Evolutionary conservation across 768 basidiomycete species (phyloP).

Genomic region (Podaxis rugospora): DNA sequence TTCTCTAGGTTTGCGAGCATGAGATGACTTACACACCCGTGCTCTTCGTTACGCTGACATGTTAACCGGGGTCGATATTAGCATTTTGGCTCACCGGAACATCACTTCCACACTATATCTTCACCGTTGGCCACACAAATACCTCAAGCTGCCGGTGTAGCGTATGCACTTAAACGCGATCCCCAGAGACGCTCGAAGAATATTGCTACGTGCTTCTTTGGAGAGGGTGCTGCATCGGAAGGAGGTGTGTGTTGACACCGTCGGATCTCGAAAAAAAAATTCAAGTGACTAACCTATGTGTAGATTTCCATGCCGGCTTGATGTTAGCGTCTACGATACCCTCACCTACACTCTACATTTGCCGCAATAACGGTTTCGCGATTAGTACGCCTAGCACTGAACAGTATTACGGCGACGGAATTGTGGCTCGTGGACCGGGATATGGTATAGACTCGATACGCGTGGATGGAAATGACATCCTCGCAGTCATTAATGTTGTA

Average conservation of each 20-base stretch:
- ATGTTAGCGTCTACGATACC: slow-evolving; percentile 75
- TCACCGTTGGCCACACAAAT: slow-evolving; percentile 93
- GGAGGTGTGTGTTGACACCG: slow-evolving; percentile 43
- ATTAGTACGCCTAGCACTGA: slow-evolving; percentile 90
- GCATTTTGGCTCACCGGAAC: slow-evolving; percentile 81
- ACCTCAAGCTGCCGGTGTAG: slow-evolving; percentile 92
- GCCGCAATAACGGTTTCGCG: slow-evolving; percentile 87
- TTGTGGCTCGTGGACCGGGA: slow-evolving; percentile 85
- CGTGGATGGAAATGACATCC: slow-evolving; percentile 90
- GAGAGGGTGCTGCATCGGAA: slow-evolving; percentile 92
- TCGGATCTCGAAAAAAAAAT: not conserved
- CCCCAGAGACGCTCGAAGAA: slow-evolving; percentile 62
- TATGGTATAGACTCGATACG: slow-evolving; percentile 91
- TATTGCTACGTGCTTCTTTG: slow-evolving; percentile 87
- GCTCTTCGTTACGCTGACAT: not conserved
- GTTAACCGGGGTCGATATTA: slow-evolving; percentile 23
- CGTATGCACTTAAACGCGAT: slow-evolving; percentile 80
- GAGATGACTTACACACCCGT: not conserved
- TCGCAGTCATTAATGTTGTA: slow-evolving; percentile 76
- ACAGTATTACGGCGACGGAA: slow-evolving; percentile 91
- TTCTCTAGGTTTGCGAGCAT: not conserved
- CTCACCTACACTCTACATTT: slow-evolving; percentile 69
- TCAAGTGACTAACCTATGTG: not conserved
- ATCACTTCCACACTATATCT: slow-evolving; percentile 93
- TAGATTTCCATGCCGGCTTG: slow-evolving; percentile 90